Percentiles rank a stretch among this genome's conserved stretches.
These are phyloP conservation scores for Handroanthus guayacan DNA, from an alignment of 257 asterid species.

Conservation along the genomic window DNA sequence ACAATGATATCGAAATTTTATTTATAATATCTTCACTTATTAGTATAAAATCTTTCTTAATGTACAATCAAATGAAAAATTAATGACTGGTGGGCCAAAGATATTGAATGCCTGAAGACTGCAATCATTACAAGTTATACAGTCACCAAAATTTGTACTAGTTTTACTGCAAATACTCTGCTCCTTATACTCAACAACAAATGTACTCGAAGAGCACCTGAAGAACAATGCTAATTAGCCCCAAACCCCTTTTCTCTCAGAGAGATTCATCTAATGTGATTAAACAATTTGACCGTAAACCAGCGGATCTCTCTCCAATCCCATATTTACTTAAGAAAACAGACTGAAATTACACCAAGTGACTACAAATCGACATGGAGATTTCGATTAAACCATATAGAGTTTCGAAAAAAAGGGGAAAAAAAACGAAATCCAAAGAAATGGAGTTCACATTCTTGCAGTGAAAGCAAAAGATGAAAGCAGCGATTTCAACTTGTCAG, in stretches of 20 bases:
- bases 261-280: not conserved
- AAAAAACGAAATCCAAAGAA: no score
- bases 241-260: not conserved
- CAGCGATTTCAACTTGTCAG: not conserved
- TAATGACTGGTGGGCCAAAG: constrained; percentile 23
- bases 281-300: not conserved
- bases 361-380: not conserved
- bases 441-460: no score
- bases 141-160: constrained; percentile 11
- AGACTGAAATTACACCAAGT: constrained; percentile 1
- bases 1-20: not conserved
- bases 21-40: not conserved
- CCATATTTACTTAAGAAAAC: not conserved
- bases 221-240: not conserved
- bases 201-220: not conserved
- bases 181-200: not conserved
- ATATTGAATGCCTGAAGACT: constrained; percentile 33
- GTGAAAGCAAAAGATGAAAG: not conserved
- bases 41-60: not conserved
- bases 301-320: constrained; percentile 16
- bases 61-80: not conserved
- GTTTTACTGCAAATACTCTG: not conserved
- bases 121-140: constrained; percentile 28
- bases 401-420: no score
- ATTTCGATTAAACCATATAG: not conserved